Conservation (phyloP, 176 grass and related monocot genomes). For the Oryza rufipogon region DNA sequence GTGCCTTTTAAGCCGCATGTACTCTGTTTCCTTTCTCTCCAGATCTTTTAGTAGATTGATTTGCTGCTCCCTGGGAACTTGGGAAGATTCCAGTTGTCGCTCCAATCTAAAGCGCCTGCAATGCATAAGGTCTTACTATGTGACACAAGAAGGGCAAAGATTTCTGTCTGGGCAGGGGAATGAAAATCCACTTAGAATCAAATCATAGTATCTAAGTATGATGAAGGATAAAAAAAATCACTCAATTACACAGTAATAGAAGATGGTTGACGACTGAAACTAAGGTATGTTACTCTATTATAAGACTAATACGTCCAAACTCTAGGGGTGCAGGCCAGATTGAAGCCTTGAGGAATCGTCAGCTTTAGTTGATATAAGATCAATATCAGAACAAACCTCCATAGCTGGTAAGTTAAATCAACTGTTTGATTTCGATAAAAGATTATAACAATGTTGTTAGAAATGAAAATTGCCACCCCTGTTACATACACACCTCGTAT, state of each 20-base stretch:
- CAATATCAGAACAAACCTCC: not conserved
- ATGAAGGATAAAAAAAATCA: not conserved
- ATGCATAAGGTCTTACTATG: conserved; percentile 42
- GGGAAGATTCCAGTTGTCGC: conserved; percentile 77
- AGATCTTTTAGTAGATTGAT: conserved; percentile 93
- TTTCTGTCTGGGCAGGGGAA: not conserved
- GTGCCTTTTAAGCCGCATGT: conserved; percentile 97
- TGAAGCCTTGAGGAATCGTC: conserved; percentile 9
- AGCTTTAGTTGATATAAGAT: conserved; percentile 14
- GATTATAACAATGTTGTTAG: not conserved
- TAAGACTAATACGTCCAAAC: conserved; percentile 5
- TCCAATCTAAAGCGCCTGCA: conserved; percentile 91
- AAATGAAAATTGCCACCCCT: not conserved
- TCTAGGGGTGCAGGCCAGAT: not conserved
- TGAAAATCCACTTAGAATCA: conserved; percentile 16
- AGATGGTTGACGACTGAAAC: conserved; percentile 17
- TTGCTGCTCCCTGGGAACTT: conserved; percentile 95
- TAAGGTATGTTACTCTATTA: not conserved
- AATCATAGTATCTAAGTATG: not conserved
- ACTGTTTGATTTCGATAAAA: conserved; percentile 9
- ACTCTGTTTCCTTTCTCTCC: conserved; percentile 98
- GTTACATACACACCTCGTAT: not conserved
- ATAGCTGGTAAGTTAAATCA: conserved; percentile 17
- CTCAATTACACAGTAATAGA: not conserved
- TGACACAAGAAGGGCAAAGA: not conserved